phyloP scores from a whole-genome alignment of 192 early-diverging fungal genomes.

The Powellomyces hirtus region DNA sequence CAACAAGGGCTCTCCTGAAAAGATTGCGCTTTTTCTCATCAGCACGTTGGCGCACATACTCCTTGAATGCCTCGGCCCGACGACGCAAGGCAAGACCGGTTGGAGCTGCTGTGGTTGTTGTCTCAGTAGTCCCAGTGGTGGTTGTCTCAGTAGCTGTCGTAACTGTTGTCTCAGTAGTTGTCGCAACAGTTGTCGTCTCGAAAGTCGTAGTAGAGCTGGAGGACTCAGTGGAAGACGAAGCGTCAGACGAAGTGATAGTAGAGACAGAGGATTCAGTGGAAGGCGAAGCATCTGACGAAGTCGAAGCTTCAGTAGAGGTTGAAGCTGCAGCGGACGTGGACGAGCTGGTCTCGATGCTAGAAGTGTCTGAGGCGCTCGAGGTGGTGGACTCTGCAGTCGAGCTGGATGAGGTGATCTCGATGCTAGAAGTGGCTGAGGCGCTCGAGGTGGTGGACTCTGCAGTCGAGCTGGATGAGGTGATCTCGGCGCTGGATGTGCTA shows the following conservation, averaged over 20 bases:
- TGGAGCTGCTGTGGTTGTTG: not conserved
- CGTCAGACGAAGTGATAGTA: not conserved
- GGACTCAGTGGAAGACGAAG: not conserved
- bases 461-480: not conserved
- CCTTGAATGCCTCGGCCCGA: not conserved
- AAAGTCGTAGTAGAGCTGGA: not conserved
- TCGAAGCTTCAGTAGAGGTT: not conserved
- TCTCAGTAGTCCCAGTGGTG: not conserved
- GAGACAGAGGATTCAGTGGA: not conserved
- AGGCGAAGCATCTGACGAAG: not conserved
- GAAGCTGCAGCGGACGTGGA: not conserved
- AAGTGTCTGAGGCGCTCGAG: not conserved
- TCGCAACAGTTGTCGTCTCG: not conserved
- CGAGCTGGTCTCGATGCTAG: not conserved
- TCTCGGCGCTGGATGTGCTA: not conserved
- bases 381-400: not conserved
- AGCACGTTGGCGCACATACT: not conserved
- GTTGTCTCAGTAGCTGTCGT: not conserved
- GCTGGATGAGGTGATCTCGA: not conserved
- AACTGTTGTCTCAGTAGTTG: not conserved
- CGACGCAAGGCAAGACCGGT: not conserved
- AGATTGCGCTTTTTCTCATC: not conserved
- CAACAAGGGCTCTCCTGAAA: not conserved
- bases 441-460: not conserved
- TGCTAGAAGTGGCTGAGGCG: not conserved